Percentiles rank a stretch among this genome's conserved stretches.
Evolutionary conservation across 2,329 filamentous ascomycete genomes (phyloP).

Genomic region (Fusarium decemcellulare): DNA sequence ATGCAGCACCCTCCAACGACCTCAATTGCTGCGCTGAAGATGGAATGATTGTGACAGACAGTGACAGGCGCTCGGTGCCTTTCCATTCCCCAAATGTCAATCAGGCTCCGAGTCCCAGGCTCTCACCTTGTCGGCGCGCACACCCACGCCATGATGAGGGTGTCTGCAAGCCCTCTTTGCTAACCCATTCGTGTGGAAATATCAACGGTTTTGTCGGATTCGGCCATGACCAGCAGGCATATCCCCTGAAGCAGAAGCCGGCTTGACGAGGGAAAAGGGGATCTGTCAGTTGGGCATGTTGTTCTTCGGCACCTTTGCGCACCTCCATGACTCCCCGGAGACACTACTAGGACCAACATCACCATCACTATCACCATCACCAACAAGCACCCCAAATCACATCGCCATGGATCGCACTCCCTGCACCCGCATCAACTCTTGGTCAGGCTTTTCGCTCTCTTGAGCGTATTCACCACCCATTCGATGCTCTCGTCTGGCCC

Average conservation of each 20-base stretch:
- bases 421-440: constrained; percentile 41
- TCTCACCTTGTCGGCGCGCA: constrained; percentile 5
- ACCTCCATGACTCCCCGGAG: constrained; percentile 3
- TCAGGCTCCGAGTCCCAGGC: constrained; percentile 4
- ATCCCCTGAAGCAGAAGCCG: constrained; percentile 21
- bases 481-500: constrained; percentile 23
- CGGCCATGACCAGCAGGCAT: constrained; percentile 24
- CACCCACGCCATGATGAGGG: constrained; percentile 20
- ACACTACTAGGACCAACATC: constrained; percentile 5
- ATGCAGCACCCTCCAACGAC: constrained; percentile 47
- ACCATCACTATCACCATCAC: background rate
- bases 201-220: constrained; percentile 20
- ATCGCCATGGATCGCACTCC: constrained; percentile 20
- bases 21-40: constrained; percentile 41
- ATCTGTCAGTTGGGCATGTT: constrained; percentile 31
- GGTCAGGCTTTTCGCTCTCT: constrained; percentile 41
- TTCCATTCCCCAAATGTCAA: background rate
- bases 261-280: constrained; percentile 27
- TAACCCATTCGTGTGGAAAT: constrained; percentile 12
- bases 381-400: constrained; percentile 28
- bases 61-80: constrained; percentile 7
- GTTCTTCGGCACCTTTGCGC: constrained; percentile 7
- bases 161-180: constrained; percentile 19
- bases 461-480: constrained; percentile 12
- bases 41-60: constrained; percentile 20